Evolutionary conservation across 225 moss, liverwort and hornwort genomes (phyloP), one percentile per base, ranked within the genome.

Genomic region (Physcomitrium patens): DNA sequence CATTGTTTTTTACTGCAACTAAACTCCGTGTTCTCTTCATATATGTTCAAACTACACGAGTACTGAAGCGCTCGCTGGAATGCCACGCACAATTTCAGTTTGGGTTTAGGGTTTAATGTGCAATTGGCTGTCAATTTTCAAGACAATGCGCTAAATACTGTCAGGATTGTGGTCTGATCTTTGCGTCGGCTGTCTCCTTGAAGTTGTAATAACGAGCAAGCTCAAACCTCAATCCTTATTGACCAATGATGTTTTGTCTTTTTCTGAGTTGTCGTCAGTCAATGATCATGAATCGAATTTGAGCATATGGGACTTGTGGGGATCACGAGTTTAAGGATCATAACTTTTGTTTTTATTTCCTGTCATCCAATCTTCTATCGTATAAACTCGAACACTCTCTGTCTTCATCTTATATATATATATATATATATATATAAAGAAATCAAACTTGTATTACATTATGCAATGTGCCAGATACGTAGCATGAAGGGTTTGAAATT

Each of bases 21-120:
- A 37, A 54, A 14, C 8, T 13, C 11, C 18, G 7, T 52, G 17
- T 18, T 52, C 52, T 27, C 18, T 17, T 67, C n/a, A n/a, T 11
- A 49, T 50, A 9, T 67, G 31, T 6, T 26, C 9, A 20, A 23
- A 56, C n/a, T 24, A 10, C 37, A 1, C 8, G 26, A 7, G 11
- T 24, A 17, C 46, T 59, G 26, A 27, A 59, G 26, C 24, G 46
- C 26, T 24, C 2, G 17, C 58, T 12, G 24, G 17, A 17, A 12
- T n/a, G 0, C 14, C 12, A 14, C 42, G 10, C 44, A 58, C 26
- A 45, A 42, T 66, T 65, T 66, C 16, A 44, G 26, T 12, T 16
- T 43, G 56, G 66, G 75, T 12, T 57, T 58, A 75, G 75, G 67
- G 56, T 67, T 67, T 66, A 19, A 65, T 51, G 63, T 0, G 14